Base-by-base conservation (phyloP, 352 stramenopile genomes). In the Phytophthora fragariae region DNA sequence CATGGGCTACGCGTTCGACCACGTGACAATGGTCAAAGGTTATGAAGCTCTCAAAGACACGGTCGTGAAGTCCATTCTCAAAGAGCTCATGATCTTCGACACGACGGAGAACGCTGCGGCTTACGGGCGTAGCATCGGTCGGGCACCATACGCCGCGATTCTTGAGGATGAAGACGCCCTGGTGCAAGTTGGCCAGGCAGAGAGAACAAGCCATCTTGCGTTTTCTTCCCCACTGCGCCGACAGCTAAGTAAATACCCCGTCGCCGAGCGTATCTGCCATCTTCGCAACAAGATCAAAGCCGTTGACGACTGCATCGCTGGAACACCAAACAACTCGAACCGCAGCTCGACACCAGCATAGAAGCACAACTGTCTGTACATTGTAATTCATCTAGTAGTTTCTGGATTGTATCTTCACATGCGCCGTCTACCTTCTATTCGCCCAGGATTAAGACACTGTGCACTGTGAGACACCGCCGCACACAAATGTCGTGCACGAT, bases 21-120 rank as follows among this genome's bases (percentile, higher is more conserved):
- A 90, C 44, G 79, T 89, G 9, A 76, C 68, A 19, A 85, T 93
- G 68, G 73, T 88, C 2, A 63, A 72, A 1, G 85, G 86, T 2
- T 92, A 90, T 60, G 82, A 93, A 27, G 61, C 68, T 10, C 74
- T 93, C 17, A 84, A 90, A 15, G 70, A 90, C 37, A 90, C 85
- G 0, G 86, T 94, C 21, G 76, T 88, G 55, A 92, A 91, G 57
- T 90, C 83, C 5, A 93, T 92, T 56, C 62, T 93, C 37, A 91
- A 90, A 39, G 83, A 93, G 37, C 81, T 93, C 61, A 88, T 92
- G 79, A 72, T 92, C 15, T 93, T 95, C 50, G 83, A 91, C 60
- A 90, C 86, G 21, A 52, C 64, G 1, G 81, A 85, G 19, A 71
- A 88, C 37, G 81, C 83, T 8, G 62, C 77, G 10, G 77, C 73